Evolutionary conservation across 1,284 basidiomycete species (phyloP).

Genomic region (Apiotrichum mycotoxinovorans): DNA sequence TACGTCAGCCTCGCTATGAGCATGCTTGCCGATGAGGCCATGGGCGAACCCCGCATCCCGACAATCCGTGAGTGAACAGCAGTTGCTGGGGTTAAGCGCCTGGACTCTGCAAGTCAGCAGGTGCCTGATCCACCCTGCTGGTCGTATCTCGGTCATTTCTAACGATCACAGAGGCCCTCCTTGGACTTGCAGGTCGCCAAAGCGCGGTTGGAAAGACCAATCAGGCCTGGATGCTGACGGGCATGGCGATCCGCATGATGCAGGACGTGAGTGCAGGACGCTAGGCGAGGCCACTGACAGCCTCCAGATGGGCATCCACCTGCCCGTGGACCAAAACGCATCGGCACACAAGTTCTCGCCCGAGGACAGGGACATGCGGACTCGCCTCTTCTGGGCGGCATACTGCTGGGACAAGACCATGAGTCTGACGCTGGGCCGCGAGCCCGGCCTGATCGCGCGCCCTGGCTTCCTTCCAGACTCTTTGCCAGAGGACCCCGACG

Average conservation of each 20-base stretch:
- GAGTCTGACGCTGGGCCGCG: conserved; percentile 11
- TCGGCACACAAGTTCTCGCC: conserved; percentile 3
- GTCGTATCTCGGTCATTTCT: neutral
- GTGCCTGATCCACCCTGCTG: too few species aligned
- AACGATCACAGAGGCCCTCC: conserved; percentile 10
- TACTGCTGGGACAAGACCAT: conserved; percentile 24
- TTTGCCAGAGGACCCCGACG: conserved; percentile 10
- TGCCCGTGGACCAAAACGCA: conserved; percentile 11
- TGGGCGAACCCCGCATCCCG: conserved; percentile 5
- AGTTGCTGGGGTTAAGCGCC: too few species aligned
- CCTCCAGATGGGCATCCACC: conserved; percentile 14
- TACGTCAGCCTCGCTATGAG: conserved; percentile 15
- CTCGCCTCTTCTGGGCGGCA: conserved; percentile 16
- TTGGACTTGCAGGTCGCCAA: conserved; percentile 11
- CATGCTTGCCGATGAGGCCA: conserved; percentile 17
- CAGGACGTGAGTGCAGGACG: conserved; percentile 22
- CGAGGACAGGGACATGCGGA: conserved; percentile 17
- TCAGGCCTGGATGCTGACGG: conserved; percentile 20
- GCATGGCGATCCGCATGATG: conserved; percentile 24
- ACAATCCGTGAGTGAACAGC: conserved; percentile 11
- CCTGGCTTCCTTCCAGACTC: conserved; percentile 6
- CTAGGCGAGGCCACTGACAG: neutral
- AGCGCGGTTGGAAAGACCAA: conserved; percentile 10
- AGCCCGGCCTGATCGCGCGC: conserved; percentile 13
- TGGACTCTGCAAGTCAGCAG: too few species aligned